These are phyloP conservation scores for Tolypocladium ovalisporum DNA, from an alignment of 2,329 filamentous ascomycete genomes.

Conservation along the genomic window DNA sequence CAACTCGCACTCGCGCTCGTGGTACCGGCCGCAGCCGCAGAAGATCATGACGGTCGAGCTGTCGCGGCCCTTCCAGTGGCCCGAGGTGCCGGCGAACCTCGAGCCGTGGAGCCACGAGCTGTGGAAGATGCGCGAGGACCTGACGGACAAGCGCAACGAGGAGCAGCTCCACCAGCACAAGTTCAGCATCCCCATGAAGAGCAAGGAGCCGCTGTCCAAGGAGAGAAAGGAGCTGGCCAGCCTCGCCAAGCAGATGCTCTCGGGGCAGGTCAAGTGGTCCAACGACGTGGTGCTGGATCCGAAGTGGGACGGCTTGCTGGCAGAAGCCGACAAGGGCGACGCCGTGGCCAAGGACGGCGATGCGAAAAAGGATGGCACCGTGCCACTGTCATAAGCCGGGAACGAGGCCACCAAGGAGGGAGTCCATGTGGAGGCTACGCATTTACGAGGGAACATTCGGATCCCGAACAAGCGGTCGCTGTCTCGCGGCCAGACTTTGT, in stretches of 20 bases:
- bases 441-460: neutral
- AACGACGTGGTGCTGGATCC: constrained; percentile 33
- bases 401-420: neutral
- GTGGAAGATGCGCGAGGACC: constrained; percentile 40
- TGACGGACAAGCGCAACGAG: constrained; percentile 28
- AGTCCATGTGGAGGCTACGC: neutral
- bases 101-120: constrained; percentile 54
- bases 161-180: constrained; percentile 20
- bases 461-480: neutral
- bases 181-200: constrained; percentile 25
- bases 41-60: constrained; percentile 97
- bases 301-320: constrained; percentile 30
- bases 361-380: neutral
- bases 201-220: constrained; percentile 28
- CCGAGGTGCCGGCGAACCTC: constrained; percentile 53
- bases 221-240: constrained; percentile 42
- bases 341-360: constrained; percentile 9
- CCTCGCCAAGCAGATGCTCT: constrained; percentile 52
- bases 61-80: constrained; percentile 80
- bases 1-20: constrained; percentile 37
- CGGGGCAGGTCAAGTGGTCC: constrained; percentile 51
- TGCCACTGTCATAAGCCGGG: neutral
- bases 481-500: constrained; percentile 5
- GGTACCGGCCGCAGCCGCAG: constrained; percentile 58
- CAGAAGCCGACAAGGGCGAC: constrained; percentile 10